phyloP scores from a whole-genome alignment of 345 rosid genomes.

The Dovyalis caffra region DNA sequence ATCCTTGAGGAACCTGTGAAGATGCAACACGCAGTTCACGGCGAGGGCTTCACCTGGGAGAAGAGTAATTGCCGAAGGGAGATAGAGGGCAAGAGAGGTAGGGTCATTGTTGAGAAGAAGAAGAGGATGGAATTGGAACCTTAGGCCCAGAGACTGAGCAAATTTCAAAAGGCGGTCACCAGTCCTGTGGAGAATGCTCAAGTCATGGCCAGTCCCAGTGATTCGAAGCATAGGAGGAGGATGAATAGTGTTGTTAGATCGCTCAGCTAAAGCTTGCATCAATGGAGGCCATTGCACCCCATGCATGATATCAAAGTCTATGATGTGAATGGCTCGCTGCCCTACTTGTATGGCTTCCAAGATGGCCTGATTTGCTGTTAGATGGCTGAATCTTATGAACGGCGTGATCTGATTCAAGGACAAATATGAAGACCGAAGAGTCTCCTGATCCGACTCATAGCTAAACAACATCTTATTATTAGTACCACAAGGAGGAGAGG shows the following conservation, averaged over 20 bases:
- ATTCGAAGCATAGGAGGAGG: slow-evolving; percentile 75
- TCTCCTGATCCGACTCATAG: not conserved
- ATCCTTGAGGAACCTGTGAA: slow-evolving; percentile 58
- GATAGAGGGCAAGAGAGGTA: slow-evolving; percentile 38
- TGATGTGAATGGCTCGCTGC: slow-evolving; percentile 65
- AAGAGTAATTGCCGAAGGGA: slow-evolving; percentile 44
- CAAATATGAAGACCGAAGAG: slow-evolving; percentile 69
- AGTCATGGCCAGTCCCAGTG: slow-evolving; percentile 79
- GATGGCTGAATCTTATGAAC: slow-evolving; percentile 78
- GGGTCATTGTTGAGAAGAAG: slow-evolving; percentile 55
- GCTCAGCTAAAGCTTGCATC: slow-evolving; percentile 91
- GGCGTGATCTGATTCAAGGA: slow-evolving; percentile 88
- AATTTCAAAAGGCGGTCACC: slow-evolving; percentile 83
- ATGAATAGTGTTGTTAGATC: slow-evolving; percentile 34
- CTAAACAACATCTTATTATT: not conserved
- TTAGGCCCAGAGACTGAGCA: slow-evolving; percentile 75
- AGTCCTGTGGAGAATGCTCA: slow-evolving; percentile 54
- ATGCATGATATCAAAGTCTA: slow-evolving; percentile 93
- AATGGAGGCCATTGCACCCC: slow-evolving; percentile 99
- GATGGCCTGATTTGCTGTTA: slow-evolving; percentile 93
- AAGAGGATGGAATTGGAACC: slow-evolving; percentile 76
- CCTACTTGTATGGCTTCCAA: slow-evolving; percentile 64
- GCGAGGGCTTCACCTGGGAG: slow-evolving; percentile 69
- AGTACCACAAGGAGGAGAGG: not conserved
- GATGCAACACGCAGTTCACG: slow-evolving; percentile 71